These are phyloP conservation scores for Aspergillus chevalieri DNA, from an alignment of 2,329 filamentous ascomycete genomes.

Conservation along the genomic window DNA sequence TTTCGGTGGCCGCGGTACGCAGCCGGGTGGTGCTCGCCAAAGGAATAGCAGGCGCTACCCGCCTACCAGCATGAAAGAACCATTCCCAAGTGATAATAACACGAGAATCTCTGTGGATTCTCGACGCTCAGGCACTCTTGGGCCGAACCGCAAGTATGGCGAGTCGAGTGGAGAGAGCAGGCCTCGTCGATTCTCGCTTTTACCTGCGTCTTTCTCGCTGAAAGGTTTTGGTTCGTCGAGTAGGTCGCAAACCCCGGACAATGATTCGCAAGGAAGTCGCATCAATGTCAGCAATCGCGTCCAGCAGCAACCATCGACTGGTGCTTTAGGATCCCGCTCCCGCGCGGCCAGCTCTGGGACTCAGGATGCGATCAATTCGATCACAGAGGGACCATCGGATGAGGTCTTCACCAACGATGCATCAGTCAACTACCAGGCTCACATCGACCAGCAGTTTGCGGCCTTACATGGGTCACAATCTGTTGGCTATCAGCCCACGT, in stretches of 20 bases:
- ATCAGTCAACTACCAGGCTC: conserved; percentile 34
- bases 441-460: conserved; percentile 39
- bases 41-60: conserved; percentile 66
- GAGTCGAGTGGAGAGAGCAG: conserved; percentile 57
- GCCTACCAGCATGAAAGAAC: conserved; percentile 81
- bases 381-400: conserved; percentile 24
- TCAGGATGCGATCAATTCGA: conserved; percentile 24
- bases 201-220: conserved; percentile 59
- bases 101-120: conserved; percentile 66
- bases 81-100: conserved; percentile 53
- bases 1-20: conserved; percentile 55
- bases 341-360: conserved; percentile 29
- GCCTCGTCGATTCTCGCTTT: conserved; percentile 65
- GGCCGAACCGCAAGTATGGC: conserved; percentile 64
- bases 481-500: conserved; percentile 19
- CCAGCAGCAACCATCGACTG: conserved; percentile 32
- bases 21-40: conserved; percentile 33
- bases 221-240: conserved; percentile 58
- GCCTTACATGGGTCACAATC: conserved; percentile 31
- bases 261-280: conserved; percentile 36
- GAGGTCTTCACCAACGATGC: conserved; percentile 19
- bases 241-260: conserved; percentile 43
- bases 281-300: conserved; percentile 15
- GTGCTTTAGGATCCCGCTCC: conserved; percentile 21
- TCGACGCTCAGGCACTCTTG: conserved; percentile 64